These are phyloP conservation scores for Rhynchosporium secalis DNA, from an alignment of 2,329 filamentous ascomycete genomes.

Conservation along the genomic window DNA sequence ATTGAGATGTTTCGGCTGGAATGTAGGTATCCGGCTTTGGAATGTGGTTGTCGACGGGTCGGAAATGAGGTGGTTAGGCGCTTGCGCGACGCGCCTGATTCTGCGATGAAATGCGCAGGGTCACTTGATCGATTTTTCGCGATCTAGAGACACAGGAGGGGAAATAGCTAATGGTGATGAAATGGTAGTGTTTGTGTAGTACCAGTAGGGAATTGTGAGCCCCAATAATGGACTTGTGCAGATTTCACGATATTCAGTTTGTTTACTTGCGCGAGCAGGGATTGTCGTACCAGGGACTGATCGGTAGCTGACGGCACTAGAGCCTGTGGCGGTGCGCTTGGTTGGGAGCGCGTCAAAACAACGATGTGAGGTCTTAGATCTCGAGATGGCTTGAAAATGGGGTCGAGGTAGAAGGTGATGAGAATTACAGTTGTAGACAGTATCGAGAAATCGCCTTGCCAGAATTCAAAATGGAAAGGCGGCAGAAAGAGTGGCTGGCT, in stretches of 20 bases:
- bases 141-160: not conserved
- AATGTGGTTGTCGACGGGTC: not conserved
- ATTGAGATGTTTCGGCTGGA: not conserved
- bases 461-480: too few species aligned
- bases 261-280: constrained; percentile 4
- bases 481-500: too few species aligned
- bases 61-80: constrained; percentile 11
- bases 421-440: too few species aligned
- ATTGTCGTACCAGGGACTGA: not conserved
- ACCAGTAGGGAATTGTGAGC: not conserved
- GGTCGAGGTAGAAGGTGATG: too few species aligned
- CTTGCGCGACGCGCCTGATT: not conserved
- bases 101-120: not conserved
- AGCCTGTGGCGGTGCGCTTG: not conserved
- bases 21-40: not conserved
- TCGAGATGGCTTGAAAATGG: too few species aligned
- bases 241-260: not conserved
- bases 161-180: not conserved
- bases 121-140: not conserved
- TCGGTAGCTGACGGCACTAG: not conserved
- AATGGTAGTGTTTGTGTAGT: not conserved
- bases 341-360: not conserved
- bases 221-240: not conserved
- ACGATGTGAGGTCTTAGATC: not conserved
- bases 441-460: too few species aligned